Evolutionary conservation across 768 basidiomycete species (phyloP).

Genomic region (Xerocomus spinulosus): DNA sequence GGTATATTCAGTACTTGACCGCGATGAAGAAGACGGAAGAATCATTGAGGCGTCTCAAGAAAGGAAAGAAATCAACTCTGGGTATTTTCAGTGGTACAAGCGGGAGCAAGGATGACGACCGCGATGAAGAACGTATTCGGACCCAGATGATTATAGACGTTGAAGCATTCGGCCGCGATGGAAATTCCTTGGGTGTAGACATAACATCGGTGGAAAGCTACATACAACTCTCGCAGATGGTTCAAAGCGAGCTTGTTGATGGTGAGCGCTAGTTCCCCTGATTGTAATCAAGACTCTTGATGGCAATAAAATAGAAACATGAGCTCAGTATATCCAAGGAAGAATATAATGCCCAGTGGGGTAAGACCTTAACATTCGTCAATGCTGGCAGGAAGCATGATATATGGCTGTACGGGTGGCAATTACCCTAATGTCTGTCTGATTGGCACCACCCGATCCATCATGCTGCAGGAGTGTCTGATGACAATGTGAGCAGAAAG

Average conservation of each 20-base stretch:
- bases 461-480: slow-evolving; percentile 37
- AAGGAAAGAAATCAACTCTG: slow-evolving; percentile 74
- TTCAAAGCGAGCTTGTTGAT: slow-evolving; percentile 41
- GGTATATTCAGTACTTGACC: slow-evolving; percentile 76
- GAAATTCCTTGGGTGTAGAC: slow-evolving; percentile 62
- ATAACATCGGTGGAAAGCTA: slow-evolving; percentile 50
- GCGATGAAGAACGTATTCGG: slow-evolving; percentile 86
- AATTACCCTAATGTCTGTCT: slow-evolving; percentile 32
- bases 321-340: not conserved
- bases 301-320: slow-evolving; percentile 11
- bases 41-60: slow-evolving; percentile 79
- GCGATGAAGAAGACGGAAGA: slow-evolving; percentile 93
- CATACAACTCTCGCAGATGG: slow-evolving; percentile 54
- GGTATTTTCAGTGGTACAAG: slow-evolving; percentile 67
- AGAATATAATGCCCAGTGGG: not conserved
- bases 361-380: slow-evolving; percentile 8
- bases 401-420: slow-evolving; percentile 60
- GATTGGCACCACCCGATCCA: slow-evolving; percentile 12
- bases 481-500: slow-evolving; percentile 50
- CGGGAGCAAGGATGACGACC: slow-evolving; percentile 53
- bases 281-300: not conserved
- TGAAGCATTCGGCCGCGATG: slow-evolving; percentile 77
- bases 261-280: slow-evolving; percentile 14
- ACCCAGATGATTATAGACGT: slow-evolving; percentile 83
- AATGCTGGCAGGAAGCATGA: slow-evolving; percentile 43